Percentiles rank a stretch among this genome's conserved stretches.
phyloP scores from a whole-genome alignment of 352 stramenopile species.

The Aphanomyces invadans region DNA sequence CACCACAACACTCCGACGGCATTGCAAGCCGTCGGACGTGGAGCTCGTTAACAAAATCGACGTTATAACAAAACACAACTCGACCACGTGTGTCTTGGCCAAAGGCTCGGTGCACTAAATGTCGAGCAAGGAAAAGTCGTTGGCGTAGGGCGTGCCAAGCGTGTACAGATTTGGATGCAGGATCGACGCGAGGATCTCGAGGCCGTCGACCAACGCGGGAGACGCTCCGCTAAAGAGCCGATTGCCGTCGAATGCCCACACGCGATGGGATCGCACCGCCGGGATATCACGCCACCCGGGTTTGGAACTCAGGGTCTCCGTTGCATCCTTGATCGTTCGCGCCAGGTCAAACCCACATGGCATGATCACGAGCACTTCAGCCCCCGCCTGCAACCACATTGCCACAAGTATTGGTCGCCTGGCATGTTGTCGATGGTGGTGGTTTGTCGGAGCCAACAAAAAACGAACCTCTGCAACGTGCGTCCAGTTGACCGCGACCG shows the following conservation, averaged over 20 bases:
- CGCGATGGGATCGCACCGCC: not conserved
- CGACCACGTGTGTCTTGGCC: not conserved
- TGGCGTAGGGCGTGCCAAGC: not conserved
- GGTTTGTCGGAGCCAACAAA: no score
- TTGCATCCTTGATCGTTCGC: conserved; percentile 11
- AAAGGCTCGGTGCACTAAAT: not conserved
- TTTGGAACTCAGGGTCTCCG: not conserved
- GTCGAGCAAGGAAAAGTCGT: not conserved
- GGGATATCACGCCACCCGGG: conserved; percentile 15
- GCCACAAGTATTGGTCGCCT: no score
- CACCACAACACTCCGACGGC: no score
- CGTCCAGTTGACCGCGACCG: conserved; percentile 19
- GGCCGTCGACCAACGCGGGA: conserved; percentile 19
- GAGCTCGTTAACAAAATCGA: no score
- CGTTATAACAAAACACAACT: no score
- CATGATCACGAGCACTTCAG: conserved; percentile 22
- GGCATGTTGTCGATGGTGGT: no score
- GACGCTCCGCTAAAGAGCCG: conserved; percentile 22
- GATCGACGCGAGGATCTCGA: conserved; percentile 21
- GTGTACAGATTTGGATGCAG: conserved; percentile 18
- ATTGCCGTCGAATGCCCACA: conserved; percentile 20
- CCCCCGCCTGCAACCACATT: conserved; percentile 2
- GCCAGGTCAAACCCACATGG: conserved; percentile 21
- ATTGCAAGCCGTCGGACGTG: no score
- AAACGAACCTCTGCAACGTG: not conserved